A percentile compares a stretch with the other conserved stretches of the same genome.
Conservation (phyloP, 1,284 basidiomycete genomes). For the Pseudozyma thailandica region DNA sequence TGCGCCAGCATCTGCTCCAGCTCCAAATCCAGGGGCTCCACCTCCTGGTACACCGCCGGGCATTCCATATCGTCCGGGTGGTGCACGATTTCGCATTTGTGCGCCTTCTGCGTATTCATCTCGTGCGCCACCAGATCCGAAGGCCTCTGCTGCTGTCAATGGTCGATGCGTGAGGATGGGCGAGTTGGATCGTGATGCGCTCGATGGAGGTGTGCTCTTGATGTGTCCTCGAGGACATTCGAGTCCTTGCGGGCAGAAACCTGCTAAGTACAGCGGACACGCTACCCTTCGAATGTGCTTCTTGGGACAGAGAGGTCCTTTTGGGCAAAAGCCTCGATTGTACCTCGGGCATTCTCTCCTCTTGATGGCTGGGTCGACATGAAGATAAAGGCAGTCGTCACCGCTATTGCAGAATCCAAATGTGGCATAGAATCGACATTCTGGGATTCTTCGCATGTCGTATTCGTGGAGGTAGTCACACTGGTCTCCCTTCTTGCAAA, state of each 20-base stretch:
- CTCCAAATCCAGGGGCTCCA: slow-evolving; percentile 3
- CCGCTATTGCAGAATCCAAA: slow-evolving; percentile 98
- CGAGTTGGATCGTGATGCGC: slow-evolving; percentile 59
- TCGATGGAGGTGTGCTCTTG: slow-evolving; percentile 61
- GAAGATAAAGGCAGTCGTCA: slow-evolving; percentile 97
- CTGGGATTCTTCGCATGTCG: slow-evolving; percentile 97
- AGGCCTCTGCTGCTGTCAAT: slow-evolving; percentile 62
- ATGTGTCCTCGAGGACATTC: slow-evolving; percentile 87
- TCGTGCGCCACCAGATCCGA: slow-evolving; percentile 42
- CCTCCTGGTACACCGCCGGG: slow-evolving; percentile 7
- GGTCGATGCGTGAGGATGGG: slow-evolving; percentile 64
- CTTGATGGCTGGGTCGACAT: slow-evolving; percentile 91
- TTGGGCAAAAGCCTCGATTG: slow-evolving; percentile 87
- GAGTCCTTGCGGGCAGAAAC: slow-evolving; percentile 93
- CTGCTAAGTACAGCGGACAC: slow-evolving; percentile 90
- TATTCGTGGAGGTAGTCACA: slow-evolving; percentile 99
- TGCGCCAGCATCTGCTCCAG: slow-evolving; percentile 1
- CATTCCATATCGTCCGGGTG: slow-evolving; percentile 30
- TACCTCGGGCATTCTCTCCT: slow-evolving; percentile 88
- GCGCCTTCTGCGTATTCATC: slow-evolving; percentile 33
- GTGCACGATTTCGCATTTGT: slow-evolving; percentile 20
- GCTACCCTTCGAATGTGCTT: slow-evolving; percentile 91
- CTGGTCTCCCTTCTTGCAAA: slow-evolving; percentile 97
- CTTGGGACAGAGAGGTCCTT: slow-evolving; percentile 82
- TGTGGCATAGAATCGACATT: slow-evolving; percentile 98